Conservation (phyloP, 257 asterid species). For the Jacaranda mimosifolia region DNA sequence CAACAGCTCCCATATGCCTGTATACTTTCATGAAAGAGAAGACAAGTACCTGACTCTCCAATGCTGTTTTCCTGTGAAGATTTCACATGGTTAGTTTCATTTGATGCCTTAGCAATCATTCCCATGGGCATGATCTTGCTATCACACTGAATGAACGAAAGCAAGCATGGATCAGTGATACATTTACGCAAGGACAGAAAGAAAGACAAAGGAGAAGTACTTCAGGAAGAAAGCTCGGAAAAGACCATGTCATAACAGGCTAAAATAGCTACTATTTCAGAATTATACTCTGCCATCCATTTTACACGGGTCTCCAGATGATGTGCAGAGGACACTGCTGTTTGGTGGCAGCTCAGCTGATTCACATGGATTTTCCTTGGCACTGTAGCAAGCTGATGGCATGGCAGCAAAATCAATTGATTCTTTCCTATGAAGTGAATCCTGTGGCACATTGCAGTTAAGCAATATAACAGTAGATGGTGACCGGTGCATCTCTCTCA, state of each 20-base stretch:
- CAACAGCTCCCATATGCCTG: neutral
- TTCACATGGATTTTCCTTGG: constrained; percentile 35
- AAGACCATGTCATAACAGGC: neutral
- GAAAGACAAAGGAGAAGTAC: neutral
- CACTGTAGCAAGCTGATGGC: constrained; percentile 30
- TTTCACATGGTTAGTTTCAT: neutral
- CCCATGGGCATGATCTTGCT: constrained; percentile 25
- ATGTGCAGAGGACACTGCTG: constrained; percentile 23
- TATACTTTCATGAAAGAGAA: constrained; percentile 21
- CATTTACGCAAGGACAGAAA: constrained; percentile 13
- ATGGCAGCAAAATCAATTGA: constrained; percentile 32
- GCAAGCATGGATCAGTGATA: constrained; percentile 5
- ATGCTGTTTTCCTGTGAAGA: constrained; percentile 14
- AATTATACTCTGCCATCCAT: constrained; percentile 22
- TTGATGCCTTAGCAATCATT: constrained; percentile 35
- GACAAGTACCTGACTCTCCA: constrained; percentile 40
- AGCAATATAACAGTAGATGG: constrained; percentile 42
- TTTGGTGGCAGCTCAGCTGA: too few relatives aligned
- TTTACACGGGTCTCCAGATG: constrained; percentile 38
- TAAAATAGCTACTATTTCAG: constrained; percentile 52
- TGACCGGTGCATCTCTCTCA: constrained; percentile 41
- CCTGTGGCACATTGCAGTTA: constrained; percentile 32
- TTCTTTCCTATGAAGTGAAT: constrained; percentile 41
- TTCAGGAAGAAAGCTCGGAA: neutral
- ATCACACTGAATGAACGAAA: constrained; percentile 40